Evolutionary conservation across 1,139 yeast genomes (phyloP).

Genomic region (Pichia sp.): DNA sequence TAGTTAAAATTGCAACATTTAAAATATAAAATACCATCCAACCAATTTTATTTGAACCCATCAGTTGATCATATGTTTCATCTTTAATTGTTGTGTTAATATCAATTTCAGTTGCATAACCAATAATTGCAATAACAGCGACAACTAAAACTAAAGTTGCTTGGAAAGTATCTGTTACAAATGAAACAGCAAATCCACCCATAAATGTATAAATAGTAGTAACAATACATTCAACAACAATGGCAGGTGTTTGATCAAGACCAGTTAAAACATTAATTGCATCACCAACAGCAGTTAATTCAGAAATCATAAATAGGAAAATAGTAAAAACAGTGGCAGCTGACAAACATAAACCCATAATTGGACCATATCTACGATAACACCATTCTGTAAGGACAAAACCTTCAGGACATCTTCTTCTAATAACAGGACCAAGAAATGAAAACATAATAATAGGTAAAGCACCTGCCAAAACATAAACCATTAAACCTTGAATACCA

Average conservation of each 20-base stretch:
- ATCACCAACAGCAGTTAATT: slow-evolving; percentile 69
- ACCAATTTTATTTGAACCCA: slow-evolving; percentile 64
- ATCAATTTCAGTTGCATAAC: slow-evolving; percentile 72
- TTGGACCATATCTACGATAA: slow-evolving; percentile 65
- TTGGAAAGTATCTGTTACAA: slow-evolving; percentile 82
- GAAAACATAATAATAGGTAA: slow-evolving; percentile 82
- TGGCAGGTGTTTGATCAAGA: slow-evolving; percentile 70
- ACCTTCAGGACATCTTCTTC: slow-evolving; percentile 80
- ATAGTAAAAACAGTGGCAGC: slow-evolving; percentile 80
- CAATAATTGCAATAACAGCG: slow-evolving; percentile 65
- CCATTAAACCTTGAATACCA: slow-evolving; percentile 83
- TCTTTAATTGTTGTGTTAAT: slow-evolving; percentile 60
- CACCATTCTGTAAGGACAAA: slow-evolving; percentile 97
- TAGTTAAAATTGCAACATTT: slow-evolving; percentile 80
- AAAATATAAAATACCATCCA: slow-evolving; percentile 87
- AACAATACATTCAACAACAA: slow-evolving; percentile 81
- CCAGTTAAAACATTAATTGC: slow-evolving; percentile 79
- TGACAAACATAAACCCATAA: slow-evolving; percentile 69
- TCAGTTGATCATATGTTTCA: slow-evolving; percentile 47
- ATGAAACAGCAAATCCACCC: slow-evolving; percentile 89
- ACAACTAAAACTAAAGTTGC: slow-evolving; percentile 67
- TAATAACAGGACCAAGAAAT: slow-evolving; percentile 70
- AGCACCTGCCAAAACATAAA: slow-evolving; percentile 76
- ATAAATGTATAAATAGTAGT: slow-evolving; percentile 81
- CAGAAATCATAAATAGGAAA: slow-evolving; percentile 85